phyloP scores from a whole-genome alignment of 371 early-diverging fungal species.

The Basidiobolus heterosporus region DNA sequence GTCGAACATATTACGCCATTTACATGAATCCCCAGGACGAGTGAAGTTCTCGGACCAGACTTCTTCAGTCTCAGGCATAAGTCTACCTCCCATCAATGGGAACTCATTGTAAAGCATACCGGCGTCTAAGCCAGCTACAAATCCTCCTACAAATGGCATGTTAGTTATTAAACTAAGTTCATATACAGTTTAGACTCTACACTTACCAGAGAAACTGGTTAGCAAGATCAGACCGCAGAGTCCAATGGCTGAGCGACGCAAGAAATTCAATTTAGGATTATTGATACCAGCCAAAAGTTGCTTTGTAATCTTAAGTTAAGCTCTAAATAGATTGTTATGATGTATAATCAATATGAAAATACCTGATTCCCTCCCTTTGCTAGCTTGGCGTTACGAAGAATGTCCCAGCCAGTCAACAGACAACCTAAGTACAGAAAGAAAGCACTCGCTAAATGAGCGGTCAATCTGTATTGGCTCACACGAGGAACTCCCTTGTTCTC shows the following conservation, averaged over 20 bases:
- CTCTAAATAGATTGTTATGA: no score
- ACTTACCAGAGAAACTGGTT: constrained; percentile 70
- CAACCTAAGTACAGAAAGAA: constrained; percentile 70
- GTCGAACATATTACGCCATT: constrained; percentile 73
- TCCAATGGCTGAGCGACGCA: constrained; percentile 38
- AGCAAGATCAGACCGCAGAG: constrained; percentile 52
- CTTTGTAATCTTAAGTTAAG: no score
- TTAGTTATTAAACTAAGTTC: neutral
- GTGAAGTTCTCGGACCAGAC: constrained; percentile 45
- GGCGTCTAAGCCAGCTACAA: constrained; percentile 94
- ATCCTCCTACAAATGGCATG: constrained; percentile 28
- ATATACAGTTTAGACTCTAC: neutral
- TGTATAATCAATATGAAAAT: no score
- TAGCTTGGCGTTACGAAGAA: constrained; percentile 13
- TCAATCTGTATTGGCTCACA: constrained; percentile 84
- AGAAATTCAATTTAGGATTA: constrained; percentile 34
- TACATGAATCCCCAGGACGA: constrained; percentile 21
- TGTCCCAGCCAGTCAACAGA: constrained; percentile 59
- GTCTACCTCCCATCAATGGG: constrained; percentile 71
- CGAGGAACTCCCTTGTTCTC: constrained; percentile 71
- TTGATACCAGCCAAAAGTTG: constrained; percentile 19
- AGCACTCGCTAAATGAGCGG: constrained; percentile 82
- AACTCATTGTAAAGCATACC: constrained; percentile 91
- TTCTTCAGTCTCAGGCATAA: constrained; percentile 50
- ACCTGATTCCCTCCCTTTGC: neutral